A percentile compares a stretch with the other conserved stretches of the same genome.
Conservation (phyloP, 805 yeast species). For the Candida germanica region DNA sequence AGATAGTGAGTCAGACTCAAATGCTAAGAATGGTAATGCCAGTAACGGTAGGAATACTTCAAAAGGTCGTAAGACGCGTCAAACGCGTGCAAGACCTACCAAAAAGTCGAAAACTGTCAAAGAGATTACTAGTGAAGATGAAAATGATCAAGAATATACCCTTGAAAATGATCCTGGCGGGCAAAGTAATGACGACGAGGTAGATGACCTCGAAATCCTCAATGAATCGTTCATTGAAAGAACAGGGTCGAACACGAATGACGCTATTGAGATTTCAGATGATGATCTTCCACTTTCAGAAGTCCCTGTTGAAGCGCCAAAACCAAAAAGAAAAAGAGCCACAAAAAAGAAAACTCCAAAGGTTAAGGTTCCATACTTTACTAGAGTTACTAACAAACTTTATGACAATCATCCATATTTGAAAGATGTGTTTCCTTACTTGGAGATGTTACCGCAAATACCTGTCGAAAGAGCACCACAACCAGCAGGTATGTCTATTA, state of each 20-base stretch:
- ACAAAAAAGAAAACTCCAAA: constrained; percentile 33
- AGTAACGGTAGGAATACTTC: constrained; percentile 8
- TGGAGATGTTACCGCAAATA: constrained; percentile 47
- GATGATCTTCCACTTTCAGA: constrained; percentile 22
- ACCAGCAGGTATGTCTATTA: constrained; percentile 74
- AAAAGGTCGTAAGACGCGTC: constrained; percentile 12
- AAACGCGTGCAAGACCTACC: constrained; percentile 13
- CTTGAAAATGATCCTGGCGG: constrained; percentile 7
- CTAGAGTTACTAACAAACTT: constrained; percentile 64
- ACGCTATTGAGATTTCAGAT: constrained; percentile 7
- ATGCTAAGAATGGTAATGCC: constrained; percentile 10
- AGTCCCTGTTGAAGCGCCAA: constrained; percentile 14
- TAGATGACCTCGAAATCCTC: constrained; percentile 21
- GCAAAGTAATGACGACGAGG: constrained; percentile 24
- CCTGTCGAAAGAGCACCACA: constrained; percentile 60
- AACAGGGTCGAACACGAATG: background rate
- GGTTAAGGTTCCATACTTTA: constrained; percentile 64
- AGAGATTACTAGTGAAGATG: constrained; percentile 13
- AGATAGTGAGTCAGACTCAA: constrained; percentile 21
- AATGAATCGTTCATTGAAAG: background rate
- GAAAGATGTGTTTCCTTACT: constrained; percentile 63
- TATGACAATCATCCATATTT: constrained; percentile 79
- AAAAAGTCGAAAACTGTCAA: constrained; percentile 8
- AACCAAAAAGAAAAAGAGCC: constrained; percentile 8
- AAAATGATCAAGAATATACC: constrained; percentile 22